phyloP scores from a whole-genome alignment of 257 asterid genomes.

The Fraxinus americana region DNA sequence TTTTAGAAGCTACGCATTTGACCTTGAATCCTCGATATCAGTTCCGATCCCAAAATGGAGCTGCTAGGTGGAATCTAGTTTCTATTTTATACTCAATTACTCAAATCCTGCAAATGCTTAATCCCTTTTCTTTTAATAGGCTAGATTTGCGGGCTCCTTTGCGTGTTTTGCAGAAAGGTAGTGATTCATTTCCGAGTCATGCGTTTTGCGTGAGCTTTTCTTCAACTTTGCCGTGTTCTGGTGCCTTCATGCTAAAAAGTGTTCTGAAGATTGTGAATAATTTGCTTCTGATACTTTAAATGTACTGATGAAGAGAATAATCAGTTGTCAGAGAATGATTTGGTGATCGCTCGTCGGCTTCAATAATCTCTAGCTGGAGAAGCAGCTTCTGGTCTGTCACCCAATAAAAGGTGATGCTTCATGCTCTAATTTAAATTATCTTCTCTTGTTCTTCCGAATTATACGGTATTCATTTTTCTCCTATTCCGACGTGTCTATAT shows the following conservation, averaged over 20 bases:
- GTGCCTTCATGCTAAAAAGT: neutral
- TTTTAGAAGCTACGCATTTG: neutral
- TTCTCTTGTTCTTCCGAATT: neutral
- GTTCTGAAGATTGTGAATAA: neutral
- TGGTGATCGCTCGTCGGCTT: neutral
- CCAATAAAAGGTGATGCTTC: neutral
- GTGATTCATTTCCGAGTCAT: constrained; percentile 20
- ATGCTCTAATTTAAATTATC: neutral
- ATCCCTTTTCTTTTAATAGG: constrained; percentile 17
- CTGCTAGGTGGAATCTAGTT: neutral
- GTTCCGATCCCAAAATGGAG: neutral
- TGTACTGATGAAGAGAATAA: neutral
- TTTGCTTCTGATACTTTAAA: neutral
- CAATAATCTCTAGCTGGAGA: neutral
- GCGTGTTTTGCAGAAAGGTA: constrained; percentile 34
- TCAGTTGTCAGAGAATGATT: neutral
- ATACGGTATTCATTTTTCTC: neutral
- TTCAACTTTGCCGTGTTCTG: neutral
- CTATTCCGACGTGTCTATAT: neutral
- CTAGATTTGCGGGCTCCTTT: constrained; percentile 26
- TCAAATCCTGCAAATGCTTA: neutral
- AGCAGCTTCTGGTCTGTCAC: neutral
- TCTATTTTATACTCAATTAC: neutral
- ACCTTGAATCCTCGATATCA: neutral
- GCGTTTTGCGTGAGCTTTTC: constrained; percentile 24